Conservation (phyloP, 202 grass and related monocot species). For the Dendrocalamus latiflorus region DNA sequence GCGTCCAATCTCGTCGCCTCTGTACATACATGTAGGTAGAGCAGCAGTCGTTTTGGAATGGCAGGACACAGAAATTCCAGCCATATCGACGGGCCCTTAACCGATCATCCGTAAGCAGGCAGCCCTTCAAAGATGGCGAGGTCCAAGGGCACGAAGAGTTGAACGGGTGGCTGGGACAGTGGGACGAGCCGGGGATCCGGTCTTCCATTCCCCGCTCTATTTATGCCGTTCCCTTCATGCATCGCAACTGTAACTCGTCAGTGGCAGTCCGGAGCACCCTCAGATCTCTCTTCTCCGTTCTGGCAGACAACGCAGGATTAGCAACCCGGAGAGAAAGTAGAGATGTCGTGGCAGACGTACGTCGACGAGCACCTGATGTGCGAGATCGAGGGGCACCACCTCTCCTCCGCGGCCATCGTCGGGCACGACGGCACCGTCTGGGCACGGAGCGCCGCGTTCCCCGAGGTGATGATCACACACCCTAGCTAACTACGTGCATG, state of each 20-base stretch:
- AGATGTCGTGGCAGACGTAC: conserved; percentile 66
- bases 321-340: neutral
- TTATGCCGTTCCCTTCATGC: neutral
- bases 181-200: neutral
- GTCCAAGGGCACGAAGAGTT: neutral
- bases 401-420: conserved; percentile 52
- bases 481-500: neutral
- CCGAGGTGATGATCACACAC: conserved; percentile 21
- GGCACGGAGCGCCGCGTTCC: conserved; percentile 44
- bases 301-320: neutral
- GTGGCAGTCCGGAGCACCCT: neutral
- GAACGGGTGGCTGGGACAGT: conserved; percentile 5
- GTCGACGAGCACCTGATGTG: conserved; percentile 65
- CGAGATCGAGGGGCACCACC: conserved; percentile 52
- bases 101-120: neutral
- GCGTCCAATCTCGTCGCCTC: neutral
- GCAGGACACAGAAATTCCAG: neutral
- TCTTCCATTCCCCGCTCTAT: neutral
- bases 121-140: neutral
- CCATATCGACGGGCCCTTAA: neutral
- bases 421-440: conserved; percentile 53
- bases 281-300: neutral
- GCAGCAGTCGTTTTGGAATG: neutral
- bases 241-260: neutral
- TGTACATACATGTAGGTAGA: neutral